Percentiles rank a stretch among this genome's conserved stretches.
These are phyloP conservation scores for Saccharomycopsis schoenii DNA, from an alignment of 805 yeast species.

Conservation along the genomic window DNA sequence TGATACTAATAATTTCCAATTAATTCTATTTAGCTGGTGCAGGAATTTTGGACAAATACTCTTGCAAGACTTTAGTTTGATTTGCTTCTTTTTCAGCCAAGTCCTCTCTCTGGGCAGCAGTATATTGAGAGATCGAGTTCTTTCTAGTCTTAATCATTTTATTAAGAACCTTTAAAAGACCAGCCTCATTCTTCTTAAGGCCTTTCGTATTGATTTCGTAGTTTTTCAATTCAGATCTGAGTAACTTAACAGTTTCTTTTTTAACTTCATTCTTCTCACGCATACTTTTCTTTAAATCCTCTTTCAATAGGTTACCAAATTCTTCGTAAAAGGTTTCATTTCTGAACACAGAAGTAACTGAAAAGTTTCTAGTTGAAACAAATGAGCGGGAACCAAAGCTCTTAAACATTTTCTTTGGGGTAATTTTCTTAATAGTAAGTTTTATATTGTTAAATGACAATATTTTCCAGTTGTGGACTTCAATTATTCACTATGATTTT, in stretches of 20 bases:
- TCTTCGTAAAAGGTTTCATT: slow-evolving; percentile 11
- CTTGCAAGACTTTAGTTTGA: slow-evolving; percentile 35
- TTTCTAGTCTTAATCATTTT: slow-evolving; percentile 40
- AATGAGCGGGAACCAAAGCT: neutral
- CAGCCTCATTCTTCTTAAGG: slow-evolving; percentile 27
- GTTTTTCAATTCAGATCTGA: slow-evolving; percentile 36
- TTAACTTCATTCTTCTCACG: slow-evolving; percentile 14
- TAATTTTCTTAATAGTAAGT: no score
- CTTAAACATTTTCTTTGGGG: neutral
- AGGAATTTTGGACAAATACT: slow-evolving; percentile 33
- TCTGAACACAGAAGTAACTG: neutral
- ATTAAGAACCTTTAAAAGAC: slow-evolving; percentile 29
- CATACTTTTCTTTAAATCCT: slow-evolving; percentile 16
- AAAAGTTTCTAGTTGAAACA: neutral
- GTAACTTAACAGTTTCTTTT: slow-evolving; percentile 36
- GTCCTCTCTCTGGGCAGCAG: slow-evolving; percentile 37
- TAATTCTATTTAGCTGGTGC: slow-evolving; percentile 37
- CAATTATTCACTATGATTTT: neutral
- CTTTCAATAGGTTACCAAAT: slow-evolving; percentile 11
- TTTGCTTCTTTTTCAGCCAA: slow-evolving; percentile 42
- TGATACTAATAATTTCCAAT: neutral
- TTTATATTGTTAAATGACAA: no score
- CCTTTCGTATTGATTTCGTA: slow-evolving; percentile 31
- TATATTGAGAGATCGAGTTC: slow-evolving; percentile 41
- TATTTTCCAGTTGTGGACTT: neutral